phyloP scores from a whole-genome alignment of 1,284 basidiomycete species.

The Retiboletus flavoniger region DNA sequence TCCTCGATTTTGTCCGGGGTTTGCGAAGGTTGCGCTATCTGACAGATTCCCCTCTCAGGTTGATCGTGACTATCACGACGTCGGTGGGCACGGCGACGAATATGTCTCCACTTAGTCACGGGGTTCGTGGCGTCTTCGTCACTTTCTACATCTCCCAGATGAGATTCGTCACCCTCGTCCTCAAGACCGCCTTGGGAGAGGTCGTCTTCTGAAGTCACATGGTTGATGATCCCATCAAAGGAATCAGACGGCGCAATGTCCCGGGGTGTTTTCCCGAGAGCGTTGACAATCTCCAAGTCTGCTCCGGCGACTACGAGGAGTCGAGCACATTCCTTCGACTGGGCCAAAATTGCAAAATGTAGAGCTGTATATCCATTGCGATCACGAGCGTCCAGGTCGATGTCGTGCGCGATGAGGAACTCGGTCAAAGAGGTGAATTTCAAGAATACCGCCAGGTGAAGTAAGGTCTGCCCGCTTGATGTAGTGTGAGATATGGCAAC shows the following conservation, averaged over 20 bases:
- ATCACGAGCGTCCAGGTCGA: conserved; percentile 84
- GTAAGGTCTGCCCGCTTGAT: conserved; percentile 73
- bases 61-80: conserved; percentile 32
- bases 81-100: conserved; percentile 31
- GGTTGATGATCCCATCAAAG: conserved; percentile 43
- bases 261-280: conserved; percentile 74
- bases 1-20: conserved; percentile 26
- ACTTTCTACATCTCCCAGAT: conserved; percentile 68
- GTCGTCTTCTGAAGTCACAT: conserved; percentile 36
- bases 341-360: conserved; percentile 79
- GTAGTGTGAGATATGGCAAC: conserved; percentile 64
- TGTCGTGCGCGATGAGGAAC: conserved; percentile 72
- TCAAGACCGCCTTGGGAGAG: conserved; percentile 28
- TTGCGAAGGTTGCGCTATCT: conserved; percentile 11
- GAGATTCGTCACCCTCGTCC: conserved; percentile 60
- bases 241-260: conserved; percentile 72
- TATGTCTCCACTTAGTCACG: conserved; percentile 32
- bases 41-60: conserved; percentile 20
- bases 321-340: conserved; percentile 64
- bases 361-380: conserved; percentile 89
- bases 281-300: conserved; percentile 72
- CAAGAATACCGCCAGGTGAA: conserved; percentile 86
- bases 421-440: conserved; percentile 72
- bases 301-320: conserved; percentile 80
- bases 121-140: conserved; percentile 49